A percentile compares a stretch with the other conserved stretches of the same genome.
phyloP scores from a whole-genome alignment of 179 eudicot species.

The Beta lomatogona region DNA sequence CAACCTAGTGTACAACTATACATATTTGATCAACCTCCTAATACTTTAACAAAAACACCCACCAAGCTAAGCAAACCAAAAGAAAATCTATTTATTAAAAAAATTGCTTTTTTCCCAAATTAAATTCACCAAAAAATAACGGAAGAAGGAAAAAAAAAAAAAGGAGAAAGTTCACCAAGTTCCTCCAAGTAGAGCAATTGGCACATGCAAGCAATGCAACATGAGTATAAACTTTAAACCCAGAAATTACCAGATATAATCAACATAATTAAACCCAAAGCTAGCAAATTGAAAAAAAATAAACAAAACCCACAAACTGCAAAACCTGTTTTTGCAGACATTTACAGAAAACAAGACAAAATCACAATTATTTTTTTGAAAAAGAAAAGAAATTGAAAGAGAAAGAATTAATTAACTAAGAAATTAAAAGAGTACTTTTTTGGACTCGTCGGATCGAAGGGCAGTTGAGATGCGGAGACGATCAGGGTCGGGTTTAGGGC shows the following conservation, averaged over 20 bases:
- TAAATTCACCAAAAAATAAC: too few relatives aligned
- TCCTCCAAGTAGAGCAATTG: background rate
- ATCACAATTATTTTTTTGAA: background rate
- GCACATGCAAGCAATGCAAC: slow-evolving; percentile 6
- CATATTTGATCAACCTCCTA: too few relatives aligned
- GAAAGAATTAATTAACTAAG: too few relatives aligned
- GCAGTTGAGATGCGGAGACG: slow-evolving; percentile 62
- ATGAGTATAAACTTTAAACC: background rate
- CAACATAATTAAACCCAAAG: too few relatives aligned
- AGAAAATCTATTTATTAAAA: too few relatives aligned
- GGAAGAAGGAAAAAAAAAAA: too few relatives aligned
- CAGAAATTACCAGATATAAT: background rate
- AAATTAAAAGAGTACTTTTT: slow-evolving; percentile 40
- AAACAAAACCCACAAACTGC: background rate
- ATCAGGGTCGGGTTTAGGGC: slow-evolving; percentile 61
- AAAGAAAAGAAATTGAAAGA: background rate
- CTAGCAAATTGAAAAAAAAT: background rate
- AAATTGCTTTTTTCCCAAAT: too few relatives aligned
- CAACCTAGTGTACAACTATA: too few relatives aligned
- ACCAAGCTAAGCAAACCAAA: too few relatives aligned
- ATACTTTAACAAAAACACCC: too few relatives aligned
- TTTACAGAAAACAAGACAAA: background rate
- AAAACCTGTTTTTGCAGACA: background rate
- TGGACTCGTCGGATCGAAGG: slow-evolving; percentile 51
- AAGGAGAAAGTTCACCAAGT: background rate